These are phyloP conservation scores for Linanthus parryae DNA, from an alignment of 148 eudicot genomes.

Conservation along the genomic window DNA sequence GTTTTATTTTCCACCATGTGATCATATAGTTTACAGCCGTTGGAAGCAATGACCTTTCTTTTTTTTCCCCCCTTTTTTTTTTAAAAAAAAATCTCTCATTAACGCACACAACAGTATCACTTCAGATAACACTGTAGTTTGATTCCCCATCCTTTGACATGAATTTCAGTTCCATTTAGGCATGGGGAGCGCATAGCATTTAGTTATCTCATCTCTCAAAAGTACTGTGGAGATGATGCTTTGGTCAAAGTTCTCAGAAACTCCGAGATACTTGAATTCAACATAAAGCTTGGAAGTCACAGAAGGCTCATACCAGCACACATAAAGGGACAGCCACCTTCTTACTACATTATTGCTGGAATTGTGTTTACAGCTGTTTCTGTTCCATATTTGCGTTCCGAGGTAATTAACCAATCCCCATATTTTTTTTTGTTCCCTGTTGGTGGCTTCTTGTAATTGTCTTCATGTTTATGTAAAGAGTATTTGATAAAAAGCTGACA, in stretches of 20 bases:
- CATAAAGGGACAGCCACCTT: constrained; percentile 37
- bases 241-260: constrained; percentile 40
- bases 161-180: constrained; percentile 28
- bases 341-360: constrained; percentile 47
- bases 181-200: constrained; percentile 53
- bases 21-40: no score
- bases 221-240: constrained; percentile 34
- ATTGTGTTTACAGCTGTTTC: constrained; percentile 39
- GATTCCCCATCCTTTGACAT: not conserved
- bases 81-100: no score
- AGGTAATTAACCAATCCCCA: constrained; percentile 25
- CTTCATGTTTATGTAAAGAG: no score
- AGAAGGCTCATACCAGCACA: constrained; percentile 41
- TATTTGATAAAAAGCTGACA: no score
- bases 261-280: constrained; percentile 29
- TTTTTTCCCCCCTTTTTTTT: no score
- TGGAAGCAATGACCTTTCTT: no score
- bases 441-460: no score
- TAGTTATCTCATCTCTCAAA: constrained; percentile 44
- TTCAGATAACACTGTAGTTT: no score
- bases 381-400: constrained; percentile 46
- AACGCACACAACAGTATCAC: no score
- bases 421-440: no score
- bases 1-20: no score
- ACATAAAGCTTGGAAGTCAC: constrained; percentile 37